A percentile compares a stretch with the other conserved stretches of the same genome.
These are phyloP conservation scores for Daldinia loculata DNA, from an alignment of 495 filamentous ascomycete species.

Conservation along the genomic window DNA sequence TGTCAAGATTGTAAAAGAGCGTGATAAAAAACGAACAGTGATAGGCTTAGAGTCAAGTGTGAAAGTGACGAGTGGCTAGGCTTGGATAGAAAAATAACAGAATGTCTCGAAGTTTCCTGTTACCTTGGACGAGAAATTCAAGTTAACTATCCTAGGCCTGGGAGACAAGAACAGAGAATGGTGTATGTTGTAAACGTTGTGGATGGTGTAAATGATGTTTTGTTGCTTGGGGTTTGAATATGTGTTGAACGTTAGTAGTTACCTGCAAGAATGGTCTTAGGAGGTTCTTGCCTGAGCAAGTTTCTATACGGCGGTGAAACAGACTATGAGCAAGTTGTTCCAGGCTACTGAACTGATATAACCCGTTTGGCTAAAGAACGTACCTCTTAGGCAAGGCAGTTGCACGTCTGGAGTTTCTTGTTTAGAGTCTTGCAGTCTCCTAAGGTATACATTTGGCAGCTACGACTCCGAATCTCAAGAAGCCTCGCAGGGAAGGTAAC, in stretches of 20 bases:
- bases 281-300: conserved; percentile 7
- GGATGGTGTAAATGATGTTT: background rate
- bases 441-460: background rate
- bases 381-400: background rate
- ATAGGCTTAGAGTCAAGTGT: background rate
- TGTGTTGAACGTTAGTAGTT: background rate
- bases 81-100: background rate
- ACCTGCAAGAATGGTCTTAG: background rate
- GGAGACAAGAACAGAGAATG: background rate
- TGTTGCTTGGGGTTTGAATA: background rate
- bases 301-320: conserved; percentile 14
- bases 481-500: background rate
- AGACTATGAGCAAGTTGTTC: background rate
- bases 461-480: background rate
- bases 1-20: conserved; percentile 2
- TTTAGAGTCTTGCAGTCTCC: background rate
- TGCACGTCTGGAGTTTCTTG: background rate
- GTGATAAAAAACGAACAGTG: background rate
- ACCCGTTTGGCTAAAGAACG: background rate
- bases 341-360: background rate
- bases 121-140: background rate
- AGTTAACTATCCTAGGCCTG: background rate
- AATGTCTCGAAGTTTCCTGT: background rate
- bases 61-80: background rate
- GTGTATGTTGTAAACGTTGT: background rate